Conservation (phyloP, 129 eudicot species). For the Escallonia rubra region DNA sequence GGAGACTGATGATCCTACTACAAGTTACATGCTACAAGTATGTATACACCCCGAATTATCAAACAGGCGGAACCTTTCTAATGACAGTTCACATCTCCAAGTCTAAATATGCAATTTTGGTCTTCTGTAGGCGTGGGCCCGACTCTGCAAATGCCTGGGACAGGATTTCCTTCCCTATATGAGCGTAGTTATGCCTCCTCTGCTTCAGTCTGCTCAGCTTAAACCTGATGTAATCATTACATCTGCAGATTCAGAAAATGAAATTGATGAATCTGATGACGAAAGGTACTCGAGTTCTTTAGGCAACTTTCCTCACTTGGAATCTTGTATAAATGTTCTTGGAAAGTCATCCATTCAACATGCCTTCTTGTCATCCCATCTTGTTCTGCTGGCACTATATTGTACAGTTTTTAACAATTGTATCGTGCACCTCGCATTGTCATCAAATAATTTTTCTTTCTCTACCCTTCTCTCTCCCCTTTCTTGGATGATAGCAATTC, state of each 20-base stretch:
- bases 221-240: conserved; percentile 97
- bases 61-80: conserved; percentile 6
- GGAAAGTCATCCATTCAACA: background rate
- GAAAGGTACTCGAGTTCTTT: conserved; percentile 48
- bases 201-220: conserved; percentile 96
- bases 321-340: background rate
- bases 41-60: conserved; percentile 10
- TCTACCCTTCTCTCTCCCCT: background rate
- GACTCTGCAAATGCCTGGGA: conserved; percentile 99
- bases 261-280: conserved; percentile 94
- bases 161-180: conserved; percentile 98
- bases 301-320: too few relatives aligned
- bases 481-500: background rate
- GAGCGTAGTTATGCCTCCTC: conserved; percentile 97
- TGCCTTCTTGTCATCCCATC: background rate
- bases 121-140: conserved; percentile 87
- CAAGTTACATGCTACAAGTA: conserved; percentile 99
- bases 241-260: conserved; percentile 94
- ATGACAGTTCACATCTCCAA: background rate
- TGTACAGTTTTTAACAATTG: too few relatives aligned
- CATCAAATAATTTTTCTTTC: background rate
- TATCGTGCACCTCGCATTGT: too few relatives aligned
- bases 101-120: background rate
- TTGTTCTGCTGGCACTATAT: background rate
- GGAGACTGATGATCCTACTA: conserved; percentile 98